A percentile compares a stretch with the other conserved stretches of the same genome.
Conservation (phyloP, 2,329 filamentous ascomycete species). For the Fusarium sp. region DNA sequence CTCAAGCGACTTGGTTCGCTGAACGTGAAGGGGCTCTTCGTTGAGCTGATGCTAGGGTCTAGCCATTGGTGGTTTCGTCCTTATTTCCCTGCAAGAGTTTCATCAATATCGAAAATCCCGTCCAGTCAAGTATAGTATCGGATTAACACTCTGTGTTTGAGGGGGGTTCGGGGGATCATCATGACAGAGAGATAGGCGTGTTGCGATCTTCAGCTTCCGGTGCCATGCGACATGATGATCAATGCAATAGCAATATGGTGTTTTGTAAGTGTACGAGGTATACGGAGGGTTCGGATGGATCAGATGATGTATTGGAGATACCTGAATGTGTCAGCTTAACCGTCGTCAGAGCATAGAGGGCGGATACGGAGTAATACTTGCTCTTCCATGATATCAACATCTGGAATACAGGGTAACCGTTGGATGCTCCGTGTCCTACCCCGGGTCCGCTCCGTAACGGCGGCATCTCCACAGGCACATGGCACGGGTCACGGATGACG, state of each 20-base stretch:
- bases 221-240: background rate
- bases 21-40: background rate
- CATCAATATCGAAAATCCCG: slow-evolving; percentile 3
- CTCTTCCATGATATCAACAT: background rate
- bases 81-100: slow-evolving; percentile 8
- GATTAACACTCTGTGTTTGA: background rate
- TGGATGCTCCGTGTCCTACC: slow-evolving; percentile 29
- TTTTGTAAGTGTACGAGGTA: background rate
- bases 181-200: background rate
- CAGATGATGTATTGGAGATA: background rate
- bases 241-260: slow-evolving; percentile 14
- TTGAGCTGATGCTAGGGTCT: background rate
- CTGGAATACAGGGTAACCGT: slow-evolving; percentile 34
- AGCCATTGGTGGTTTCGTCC: slow-evolving; percentile 2
- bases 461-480: slow-evolving; percentile 23
- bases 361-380: background rate
- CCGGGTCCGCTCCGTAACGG: slow-evolving; percentile 35
- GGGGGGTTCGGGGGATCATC: slow-evolving; percentile 4
- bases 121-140: slow-evolving; percentile 3
- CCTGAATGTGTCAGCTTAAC: background rate
- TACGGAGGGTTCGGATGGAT: background rate
- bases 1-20: slow-evolving; percentile 1
- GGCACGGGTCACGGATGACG: slow-evolving; percentile 33
- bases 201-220: background rate
- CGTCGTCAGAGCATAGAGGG: background rate